Conservation (phyloP, 73 alveolate genomes). For the Paramecium biaurelia region DNA sequence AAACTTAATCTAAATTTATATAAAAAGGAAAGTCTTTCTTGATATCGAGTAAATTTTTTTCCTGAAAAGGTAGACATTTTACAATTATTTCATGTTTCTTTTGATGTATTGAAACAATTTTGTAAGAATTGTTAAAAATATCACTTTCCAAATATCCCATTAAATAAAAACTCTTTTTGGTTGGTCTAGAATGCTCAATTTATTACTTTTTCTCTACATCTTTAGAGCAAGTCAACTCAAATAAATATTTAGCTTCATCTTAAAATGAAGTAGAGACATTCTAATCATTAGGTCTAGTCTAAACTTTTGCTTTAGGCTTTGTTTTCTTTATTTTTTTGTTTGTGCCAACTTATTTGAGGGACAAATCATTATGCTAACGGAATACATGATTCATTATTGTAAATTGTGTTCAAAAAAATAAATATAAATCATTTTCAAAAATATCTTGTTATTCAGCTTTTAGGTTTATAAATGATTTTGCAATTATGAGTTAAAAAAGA, state of each 20-base stretch:
- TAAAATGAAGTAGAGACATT: neutral
- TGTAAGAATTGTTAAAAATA: neutral
- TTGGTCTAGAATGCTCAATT: neutral
- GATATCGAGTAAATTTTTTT: neutral
- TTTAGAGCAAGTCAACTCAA: neutral
- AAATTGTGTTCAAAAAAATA: neutral
- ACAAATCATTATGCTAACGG: neutral
- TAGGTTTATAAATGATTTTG: neutral
- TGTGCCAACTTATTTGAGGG: neutral
- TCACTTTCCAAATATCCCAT: neutral
- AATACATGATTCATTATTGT: neutral
- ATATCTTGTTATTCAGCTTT: neutral
- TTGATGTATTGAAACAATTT: neutral
- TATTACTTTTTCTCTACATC: neutral
- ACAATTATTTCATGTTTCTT: neutral
- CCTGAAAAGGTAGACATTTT: neutral
- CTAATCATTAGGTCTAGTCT: neutral
- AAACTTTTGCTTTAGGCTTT: neutral
- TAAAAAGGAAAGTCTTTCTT: neutral
- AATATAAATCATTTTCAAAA: neutral
- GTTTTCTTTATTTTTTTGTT: neutral
- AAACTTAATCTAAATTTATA: neutral
- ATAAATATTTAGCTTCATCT: neutral
- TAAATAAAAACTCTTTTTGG: neutral
- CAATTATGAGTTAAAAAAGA: neutral